These are phyloP conservation scores for Boeremia lycopersici DNA, from an alignment of 2,329 filamentous ascomycete genomes.

Conservation along the genomic window DNA sequence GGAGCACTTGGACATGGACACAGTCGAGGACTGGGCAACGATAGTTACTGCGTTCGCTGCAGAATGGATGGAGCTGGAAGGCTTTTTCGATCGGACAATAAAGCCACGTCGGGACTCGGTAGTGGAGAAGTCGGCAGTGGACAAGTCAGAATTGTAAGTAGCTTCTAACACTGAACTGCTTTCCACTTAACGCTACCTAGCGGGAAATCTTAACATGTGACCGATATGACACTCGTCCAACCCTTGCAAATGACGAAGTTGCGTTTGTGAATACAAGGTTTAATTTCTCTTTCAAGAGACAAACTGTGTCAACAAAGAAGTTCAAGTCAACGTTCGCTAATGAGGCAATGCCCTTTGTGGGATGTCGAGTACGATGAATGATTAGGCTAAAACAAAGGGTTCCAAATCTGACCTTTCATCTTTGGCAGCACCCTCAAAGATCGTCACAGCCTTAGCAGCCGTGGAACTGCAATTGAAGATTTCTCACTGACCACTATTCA, in stretches of 20 bases:
- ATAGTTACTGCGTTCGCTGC: conserved; percentile 84
- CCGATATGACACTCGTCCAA: conserved; percentile 2
- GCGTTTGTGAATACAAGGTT: neutral
- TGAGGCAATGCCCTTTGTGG: neutral
- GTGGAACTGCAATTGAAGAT: too few species aligned
- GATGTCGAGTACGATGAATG: neutral
- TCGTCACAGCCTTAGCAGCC: neutral
- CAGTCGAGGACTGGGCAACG: conserved; percentile 85
- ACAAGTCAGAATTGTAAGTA: conserved; percentile 48
- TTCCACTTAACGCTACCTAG: conserved; percentile 33
- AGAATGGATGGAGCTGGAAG: conserved; percentile 81
- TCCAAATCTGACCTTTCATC: too few species aligned
- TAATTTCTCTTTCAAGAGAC: neutral
- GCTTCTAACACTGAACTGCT: conserved; percentile 11
- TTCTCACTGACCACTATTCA: too few species aligned
- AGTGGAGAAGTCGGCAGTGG: conserved; percentile 28
- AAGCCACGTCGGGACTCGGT: conserved; percentile 21
- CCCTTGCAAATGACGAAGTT: neutral
- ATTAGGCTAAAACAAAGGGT: conserved; percentile 1
- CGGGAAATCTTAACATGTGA: conserved; percentile 36
- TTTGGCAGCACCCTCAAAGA: neutral
- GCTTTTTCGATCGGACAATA: conserved; percentile 37
- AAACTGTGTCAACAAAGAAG: conserved; percentile 1
- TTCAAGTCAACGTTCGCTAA: neutral
- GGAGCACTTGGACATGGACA: conserved; percentile 80